Base-by-base conservation (phyloP, 176 grass and related monocot genomes). In the Phoenix dactylifera region DNA sequence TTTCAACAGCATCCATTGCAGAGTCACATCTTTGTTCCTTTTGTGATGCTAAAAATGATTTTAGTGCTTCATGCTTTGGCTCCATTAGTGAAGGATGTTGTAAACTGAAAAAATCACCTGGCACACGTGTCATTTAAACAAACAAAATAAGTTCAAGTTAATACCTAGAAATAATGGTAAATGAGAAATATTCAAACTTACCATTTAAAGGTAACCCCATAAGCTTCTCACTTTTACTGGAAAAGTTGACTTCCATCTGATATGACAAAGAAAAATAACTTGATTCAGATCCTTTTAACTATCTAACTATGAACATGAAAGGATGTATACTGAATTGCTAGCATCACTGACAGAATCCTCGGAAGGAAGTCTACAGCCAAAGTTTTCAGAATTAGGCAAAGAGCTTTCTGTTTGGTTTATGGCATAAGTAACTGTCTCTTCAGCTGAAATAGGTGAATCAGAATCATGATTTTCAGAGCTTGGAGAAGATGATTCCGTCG, bases 191-290 rank as follows among this genome's bases (percentile, higher is more conserved):
- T 62, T 52, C 69, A 54, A 61, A 50, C 80, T 89, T 77, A 89
- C 79, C 80, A 35, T 62, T 72, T 83, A 59, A 44, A 49, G 32
- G 76, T 71, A 73, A 53, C 59, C 35, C 55, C 35, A 51, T 49
- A 65, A 61, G 60, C 53, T 56, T 62, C 56, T 26, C 50, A 29
- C 25, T 72, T 72, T 71, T 50, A 28, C 63, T 75, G 69, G 64
- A 50, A 55, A 75, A 67, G 15, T 70, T 73, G 17, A 60, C 74
- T 60, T 87, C 86, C 53, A 87, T 85, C 90, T 95, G 79, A 68
- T 75, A 44, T 0, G 9, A 44, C 35, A 65, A 68, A 22, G 58
- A 73, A 6, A 74, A 78, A 58, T 24, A 71, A 66, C 44, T 22
- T 60, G 60, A 74, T 35, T 44, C 35, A 10, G 35, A 44, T 44